Base-by-base conservation (phyloP, 108 stramenopile species). In the Epipyxis sp. region DNA sequence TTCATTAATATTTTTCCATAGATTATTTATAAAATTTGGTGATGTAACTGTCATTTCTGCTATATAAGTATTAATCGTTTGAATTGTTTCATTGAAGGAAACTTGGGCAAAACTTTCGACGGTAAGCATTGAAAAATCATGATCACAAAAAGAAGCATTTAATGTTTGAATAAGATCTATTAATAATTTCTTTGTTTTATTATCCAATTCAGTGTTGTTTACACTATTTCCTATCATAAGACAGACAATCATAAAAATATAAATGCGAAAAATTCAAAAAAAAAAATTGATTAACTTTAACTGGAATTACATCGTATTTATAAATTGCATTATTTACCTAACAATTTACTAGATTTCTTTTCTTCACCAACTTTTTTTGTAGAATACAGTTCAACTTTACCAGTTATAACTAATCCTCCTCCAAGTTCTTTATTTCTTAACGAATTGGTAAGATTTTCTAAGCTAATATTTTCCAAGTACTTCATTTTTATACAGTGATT, bases 341-440 rank as follows among this genome's bases (percentile, higher is more conserved):
- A 35, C 34, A 32, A 6, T 37, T 65, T 65, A 10, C 30, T 6
- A 10, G 10, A 37, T 37, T 65, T 65, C 61, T 65, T 65, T 6
- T 65, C 61, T 29, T 65, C 61, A 6, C 13, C 25, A 13, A 32
- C 3, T 25, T 25, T 3, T 25, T 65, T 65, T 6, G 61, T 65
- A 35, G 61, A 65, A 65, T 65, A 65, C 20, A 65, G 20, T 65
- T 65, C 61, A 65, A 65, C 25, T 65, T 32, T 65, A 32, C 61
- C 61, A 10, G 3, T 6, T 37, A 65, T 16, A 29, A 25, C 34
- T 6, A 65, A 25, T 29, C 61, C 61, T 10, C 61, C 61, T 32
- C 61, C 61, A 3, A 65, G 10, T 65, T 65, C 13, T 3, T 3
- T 25, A 29, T 65, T 3, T 13, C 13, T 37, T 35, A 65, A 37